Conservation (phyloP, 176 grass and related monocot species). For the Areca catechu region DNA sequence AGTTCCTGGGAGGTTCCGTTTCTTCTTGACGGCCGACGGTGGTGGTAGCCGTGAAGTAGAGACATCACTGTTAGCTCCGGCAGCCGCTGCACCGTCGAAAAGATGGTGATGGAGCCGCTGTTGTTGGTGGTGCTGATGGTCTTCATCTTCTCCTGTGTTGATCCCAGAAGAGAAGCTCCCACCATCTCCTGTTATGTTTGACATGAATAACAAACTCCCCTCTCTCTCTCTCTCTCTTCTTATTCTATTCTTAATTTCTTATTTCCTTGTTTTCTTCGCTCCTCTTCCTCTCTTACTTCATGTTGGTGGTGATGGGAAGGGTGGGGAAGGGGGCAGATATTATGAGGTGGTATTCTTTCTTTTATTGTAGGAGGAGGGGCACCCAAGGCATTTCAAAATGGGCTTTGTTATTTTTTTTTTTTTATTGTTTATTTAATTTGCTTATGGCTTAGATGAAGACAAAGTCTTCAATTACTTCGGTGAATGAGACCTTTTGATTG, state of each 20-base stretch:
- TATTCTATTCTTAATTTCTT: not conserved
- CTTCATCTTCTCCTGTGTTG: slow-evolving; percentile 27
- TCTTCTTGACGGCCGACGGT: slow-evolving; percentile 39
- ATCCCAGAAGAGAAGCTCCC: slow-evolving; percentile 32
- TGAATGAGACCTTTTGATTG: not conserved
- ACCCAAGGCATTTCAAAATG: too few species aligned
- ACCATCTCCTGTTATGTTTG: slow-evolving; percentile 27
- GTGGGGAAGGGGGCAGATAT: too few species aligned
- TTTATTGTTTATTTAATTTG: too few species aligned
- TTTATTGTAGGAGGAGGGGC: too few species aligned
- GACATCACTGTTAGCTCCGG: slow-evolving; percentile 11
- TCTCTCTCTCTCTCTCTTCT: not conserved
- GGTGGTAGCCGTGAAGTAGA: slow-evolving; percentile 11
- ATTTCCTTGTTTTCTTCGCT: not conserved
- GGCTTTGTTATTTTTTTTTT: too few species aligned
- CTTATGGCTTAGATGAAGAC: too few species aligned
- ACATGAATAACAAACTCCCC: slow-evolving; percentile 20
- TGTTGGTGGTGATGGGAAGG: not conserved
- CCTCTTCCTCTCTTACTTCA: not conserved
- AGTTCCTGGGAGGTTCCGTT: slow-evolving; percentile 72
- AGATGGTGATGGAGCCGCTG: slow-evolving; percentile 18
- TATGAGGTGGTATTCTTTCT: too few species aligned
- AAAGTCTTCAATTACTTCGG: not conserved
- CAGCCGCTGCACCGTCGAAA: not conserved
- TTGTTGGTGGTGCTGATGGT: slow-evolving; percentile 21